Conservation (phyloP, 257 asterid species). For the Lantana camara region DNA sequence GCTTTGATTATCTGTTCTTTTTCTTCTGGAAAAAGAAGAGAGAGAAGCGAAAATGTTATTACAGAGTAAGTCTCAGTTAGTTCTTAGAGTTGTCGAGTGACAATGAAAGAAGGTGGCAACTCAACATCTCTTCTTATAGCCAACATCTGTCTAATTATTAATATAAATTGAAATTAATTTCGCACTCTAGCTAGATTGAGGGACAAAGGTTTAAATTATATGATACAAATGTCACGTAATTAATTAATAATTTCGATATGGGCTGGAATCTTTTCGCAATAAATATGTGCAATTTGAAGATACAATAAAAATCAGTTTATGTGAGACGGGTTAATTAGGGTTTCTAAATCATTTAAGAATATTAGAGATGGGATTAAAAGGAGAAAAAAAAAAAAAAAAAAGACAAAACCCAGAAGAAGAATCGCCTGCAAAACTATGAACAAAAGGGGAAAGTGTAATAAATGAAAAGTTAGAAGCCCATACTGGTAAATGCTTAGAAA, state of each 20-base stretch:
- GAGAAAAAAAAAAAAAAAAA: conserved; percentile 20
- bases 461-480: conserved; percentile 58
- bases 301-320: no score
- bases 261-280: no score
- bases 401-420: conserved; percentile 67
- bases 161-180: no score
- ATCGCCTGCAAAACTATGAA: conserved; percentile 66
- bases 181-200: conserved; percentile 36
- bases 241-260: not conserved
- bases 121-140: conserved; percentile 29
- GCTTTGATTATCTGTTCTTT: not conserved
- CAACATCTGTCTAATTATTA: no score
- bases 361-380: not conserved
- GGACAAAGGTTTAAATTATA: conserved; percentile 21
- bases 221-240: no score
- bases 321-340: no score
- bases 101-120: conserved; percentile 2
- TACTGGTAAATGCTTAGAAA: conserved; percentile 40
- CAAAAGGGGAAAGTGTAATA: conserved; percentile 56
- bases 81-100: conserved; percentile 21
- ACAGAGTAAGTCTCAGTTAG: not conserved
- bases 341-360: no score
- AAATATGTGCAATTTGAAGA: no score
- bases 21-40: not conserved
- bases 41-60: not conserved